Base-by-base conservation (phyloP, 2,329 filamentous ascomycete genomes). In the Colletotrichum noveboracense region DNA sequence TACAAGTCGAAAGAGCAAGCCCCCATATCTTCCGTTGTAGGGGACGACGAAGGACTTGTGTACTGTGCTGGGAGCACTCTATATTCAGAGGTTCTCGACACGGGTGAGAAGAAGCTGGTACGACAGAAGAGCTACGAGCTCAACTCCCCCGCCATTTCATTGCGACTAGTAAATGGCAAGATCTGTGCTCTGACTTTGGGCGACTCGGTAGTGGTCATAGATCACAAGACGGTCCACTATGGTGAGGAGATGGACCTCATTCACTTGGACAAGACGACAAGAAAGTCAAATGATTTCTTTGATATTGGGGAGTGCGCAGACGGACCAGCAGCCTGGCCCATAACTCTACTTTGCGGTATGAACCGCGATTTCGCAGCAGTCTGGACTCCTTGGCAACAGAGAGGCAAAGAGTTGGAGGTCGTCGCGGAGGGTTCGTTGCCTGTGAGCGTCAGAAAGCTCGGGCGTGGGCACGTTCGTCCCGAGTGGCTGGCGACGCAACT, bases 361-460 rank as follows among this genome's bases (percentile, higher is more conserved):
- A 84, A 85, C 66, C 86, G 87, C 38, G 83, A 84, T 1, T 81
- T 92, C 14, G 83, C 84, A 4, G 91, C 89, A 1, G 79, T 91
- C 7, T 91, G 89, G 89, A 80, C 88, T 18, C 88, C 89, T 0
- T 86, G 85, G 80, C 82, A 83, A 56, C 82, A 84, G 16, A 82
- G 81, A 1, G 85, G 85, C 24, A 82, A 80, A 43, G 85, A 88
- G 32, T 85, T 89, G 60, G 81, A 85, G 60, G 78, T 87, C 3
- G 79, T 93, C 2, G 91, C 94, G 71, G 88, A 91, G 75, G 91
- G 89, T 1, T 83, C 88, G 48, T 84, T 94, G n/a, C 85, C 87
- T 0, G 85, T 86, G 6, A 91, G 91, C 0, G 86, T 94, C 52
- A 85, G 91, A 24, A 89, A 87, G 72, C 90, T 94, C 72, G 86